Percentiles rank a stretch among this genome's conserved stretches.
These are phyloP conservation scores for Verticillium klebahnii DNA, from an alignment of 2,329 filamentous ascomycete genomes.

Conservation along the genomic window DNA sequence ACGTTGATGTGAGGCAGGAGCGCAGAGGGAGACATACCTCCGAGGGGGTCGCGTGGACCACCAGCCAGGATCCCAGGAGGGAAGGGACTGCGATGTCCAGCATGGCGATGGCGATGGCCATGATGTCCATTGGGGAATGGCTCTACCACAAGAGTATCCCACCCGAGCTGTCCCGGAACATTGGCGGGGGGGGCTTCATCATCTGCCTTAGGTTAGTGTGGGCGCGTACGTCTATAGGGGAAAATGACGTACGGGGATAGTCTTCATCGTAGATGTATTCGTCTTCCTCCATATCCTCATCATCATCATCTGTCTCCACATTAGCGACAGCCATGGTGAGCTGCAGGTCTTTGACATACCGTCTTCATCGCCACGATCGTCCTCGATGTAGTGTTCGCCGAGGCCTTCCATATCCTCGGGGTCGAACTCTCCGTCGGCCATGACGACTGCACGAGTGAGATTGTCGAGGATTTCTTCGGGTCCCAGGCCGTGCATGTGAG, in stretches of 20 bases:
- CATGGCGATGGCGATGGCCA: slow-evolving; percentile 46
- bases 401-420: slow-evolving; percentile 47
- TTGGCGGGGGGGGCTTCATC: slow-evolving; percentile 40
- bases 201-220: slow-evolving; percentile 11
- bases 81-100: slow-evolving; percentile 52
- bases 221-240: neutral
- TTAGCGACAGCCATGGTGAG: slow-evolving; percentile 9
- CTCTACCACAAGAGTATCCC: slow-evolving; percentile 52
- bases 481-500: slow-evolving; percentile 40
- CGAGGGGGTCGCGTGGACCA: slow-evolving; percentile 47
- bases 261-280: slow-evolving; percentile 59
- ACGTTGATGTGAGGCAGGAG: neutral
- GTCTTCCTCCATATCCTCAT: slow-evolving; percentile 65
- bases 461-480: slow-evolving; percentile 43
- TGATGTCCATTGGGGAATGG: slow-evolving; percentile 39
- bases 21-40: slow-evolving; percentile 35
- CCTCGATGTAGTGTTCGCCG: slow-evolving; percentile 49
- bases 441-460: slow-evolving; percentile 48
- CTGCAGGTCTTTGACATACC: slow-evolving; percentile 25
- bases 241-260: slow-evolving; percentile 45
- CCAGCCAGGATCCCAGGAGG: slow-evolving; percentile 53
- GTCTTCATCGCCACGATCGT: slow-evolving; percentile 54
- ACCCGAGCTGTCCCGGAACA: slow-evolving; percentile 45
- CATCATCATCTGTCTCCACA: slow-evolving; percentile 44
- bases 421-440: slow-evolving; percentile 47